phyloP scores from a whole-genome alignment of 2,329 filamentous ascomycete species.

The Tolypocladium tundrense region DNA sequence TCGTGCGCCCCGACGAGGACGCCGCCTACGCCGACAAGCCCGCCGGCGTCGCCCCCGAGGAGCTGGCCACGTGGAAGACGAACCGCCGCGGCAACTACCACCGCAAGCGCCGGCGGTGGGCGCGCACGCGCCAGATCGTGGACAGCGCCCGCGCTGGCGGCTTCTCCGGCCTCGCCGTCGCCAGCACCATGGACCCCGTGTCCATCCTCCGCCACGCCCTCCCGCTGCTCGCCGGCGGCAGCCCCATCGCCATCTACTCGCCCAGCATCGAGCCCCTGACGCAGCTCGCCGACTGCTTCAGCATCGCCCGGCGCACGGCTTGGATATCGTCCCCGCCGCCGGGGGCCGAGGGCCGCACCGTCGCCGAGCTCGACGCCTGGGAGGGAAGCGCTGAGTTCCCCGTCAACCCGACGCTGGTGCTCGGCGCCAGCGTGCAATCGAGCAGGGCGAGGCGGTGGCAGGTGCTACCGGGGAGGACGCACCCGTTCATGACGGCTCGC shows the following conservation, averaged over 20 bases:
- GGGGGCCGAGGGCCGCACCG: conserved; percentile 31
- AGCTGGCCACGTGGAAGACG: conserved; percentile 63
- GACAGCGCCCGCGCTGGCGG: conserved; percentile 63
- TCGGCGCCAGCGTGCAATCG: conserved; percentile 73
- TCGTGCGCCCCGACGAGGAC: conserved; percentile 68
- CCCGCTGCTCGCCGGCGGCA: conserved; percentile 73
- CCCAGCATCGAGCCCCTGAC: conserved; percentile 71
- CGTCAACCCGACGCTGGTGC: conserved; percentile 73
- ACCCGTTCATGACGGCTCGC: conserved; percentile 83
- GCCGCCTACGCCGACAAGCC: conserved; percentile 61
- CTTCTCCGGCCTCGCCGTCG: conserved; percentile 76
- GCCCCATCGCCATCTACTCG: conserved; percentile 76
- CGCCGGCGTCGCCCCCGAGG: conserved; percentile 44
- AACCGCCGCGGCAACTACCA: conserved; percentile 78
- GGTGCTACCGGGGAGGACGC: conserved; percentile 81
- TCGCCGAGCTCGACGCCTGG: conserved; percentile 45
- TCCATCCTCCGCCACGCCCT: conserved; percentile 66
- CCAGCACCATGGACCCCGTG: conserved; percentile 70
- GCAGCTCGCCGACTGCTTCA: conserved; percentile 73
- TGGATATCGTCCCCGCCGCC: conserved; percentile 50
- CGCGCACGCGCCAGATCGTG: conserved; percentile 59
- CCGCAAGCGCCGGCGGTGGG: conserved; percentile 80
- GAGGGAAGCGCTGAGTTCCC: conserved; percentile 65
- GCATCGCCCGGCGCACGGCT: conserved; percentile 65
- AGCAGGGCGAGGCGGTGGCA: conserved; percentile 75